Evolutionary conservation across 805 yeast genomes (phyloP), one percentile per base, ranked within the genome.

Genomic region (Pichia sporocuriosa): DNA sequence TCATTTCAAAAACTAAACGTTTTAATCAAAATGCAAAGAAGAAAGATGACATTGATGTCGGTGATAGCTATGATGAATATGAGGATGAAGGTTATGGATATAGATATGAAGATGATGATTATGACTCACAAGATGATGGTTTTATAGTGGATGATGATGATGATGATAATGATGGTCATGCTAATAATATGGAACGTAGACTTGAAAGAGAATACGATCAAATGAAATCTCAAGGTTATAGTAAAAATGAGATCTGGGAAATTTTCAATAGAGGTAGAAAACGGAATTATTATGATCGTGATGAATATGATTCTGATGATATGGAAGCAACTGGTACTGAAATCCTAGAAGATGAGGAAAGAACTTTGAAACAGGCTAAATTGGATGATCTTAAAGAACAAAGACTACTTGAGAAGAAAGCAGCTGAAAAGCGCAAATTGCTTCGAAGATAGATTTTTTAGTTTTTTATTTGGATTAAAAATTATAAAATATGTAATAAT

Each of bases 301-400:
- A 69, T 41, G 70, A 67, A 46, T 57, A 66, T 22, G 61, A 63
- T 28, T 77, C 73, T 42, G 79, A 72, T 44, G 87, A 85, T 54
- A 90, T 93, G 97, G 97, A 90, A 57, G 96, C 96, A 3, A 82
- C 93, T 1, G 97, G 96, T 22, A 80, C 80, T 22, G 97, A 90
- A 48, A 77, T 93, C 20, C 65, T 87, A 32, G 84, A 77, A 43
- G 98, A 90, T 55, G 98, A 90, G 61, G 74, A 67, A 46, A 55
- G 73, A 26, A 81, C 96, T 11, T 68, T 78, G 28, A 70, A 71
- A 37, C 72, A 70, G 41, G 98, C 95, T 0, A 72, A 75, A 50
- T 48, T 70, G 30, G 98, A 93, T 57, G 98, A 90, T 55, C 65
- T 69, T 37, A 65, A 72, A 39, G 97, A 89, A 57, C 76, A 75